Evolutionary conservation across 1,284 basidiomycete species (phyloP).

Genomic region (Veloboletus limbatus): DNA sequence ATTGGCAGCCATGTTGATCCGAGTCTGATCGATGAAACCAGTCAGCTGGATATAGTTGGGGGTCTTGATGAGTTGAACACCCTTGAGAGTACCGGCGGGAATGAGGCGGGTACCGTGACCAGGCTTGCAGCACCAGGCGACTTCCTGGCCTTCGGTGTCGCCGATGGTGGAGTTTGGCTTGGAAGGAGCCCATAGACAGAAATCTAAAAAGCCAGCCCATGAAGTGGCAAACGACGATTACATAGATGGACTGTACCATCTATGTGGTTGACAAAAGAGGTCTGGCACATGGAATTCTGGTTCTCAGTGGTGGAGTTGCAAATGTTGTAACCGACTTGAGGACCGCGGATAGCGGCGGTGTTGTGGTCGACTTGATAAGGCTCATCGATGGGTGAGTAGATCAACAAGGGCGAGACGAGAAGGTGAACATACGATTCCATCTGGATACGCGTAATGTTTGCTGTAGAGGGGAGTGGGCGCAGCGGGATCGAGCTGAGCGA

Average conservation of each 20-base stretch:
- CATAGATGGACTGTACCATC: constrained; percentile 39
- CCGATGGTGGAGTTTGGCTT: constrained; percentile 48
- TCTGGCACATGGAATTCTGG: constrained; percentile 62
- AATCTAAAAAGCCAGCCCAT: constrained; percentile 39
- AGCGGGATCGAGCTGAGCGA: constrained; percentile 38
- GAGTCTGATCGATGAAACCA: constrained; percentile 60
- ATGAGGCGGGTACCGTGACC: constrained; percentile 43
- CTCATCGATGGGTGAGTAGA: constrained; percentile 31
- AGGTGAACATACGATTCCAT: constrained; percentile 42
- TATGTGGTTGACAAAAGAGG: constrained; percentile 50
- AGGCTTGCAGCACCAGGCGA: constrained; percentile 61
- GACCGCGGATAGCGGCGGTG: constrained; percentile 48
- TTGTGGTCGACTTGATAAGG: constrained; percentile 56
- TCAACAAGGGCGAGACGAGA: not conserved
- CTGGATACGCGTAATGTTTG: constrained; percentile 51
- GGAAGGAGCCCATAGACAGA: constrained; percentile 54
- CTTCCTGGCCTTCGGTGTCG: constrained; percentile 63
- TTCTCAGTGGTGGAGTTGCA: constrained; percentile 71
- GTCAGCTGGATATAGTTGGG: constrained; percentile 51
- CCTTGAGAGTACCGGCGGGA: constrained; percentile 36
- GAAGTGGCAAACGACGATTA: not conserved
- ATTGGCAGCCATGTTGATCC: constrained; percentile 47
- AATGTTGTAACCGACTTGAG: constrained; percentile 61
- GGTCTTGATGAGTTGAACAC: constrained; percentile 42
- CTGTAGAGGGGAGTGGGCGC: constrained; percentile 47